These are phyloP conservation scores for Trifolium dubium DNA, from an alignment of 306 rosid species.

Conservation along the genomic window DNA sequence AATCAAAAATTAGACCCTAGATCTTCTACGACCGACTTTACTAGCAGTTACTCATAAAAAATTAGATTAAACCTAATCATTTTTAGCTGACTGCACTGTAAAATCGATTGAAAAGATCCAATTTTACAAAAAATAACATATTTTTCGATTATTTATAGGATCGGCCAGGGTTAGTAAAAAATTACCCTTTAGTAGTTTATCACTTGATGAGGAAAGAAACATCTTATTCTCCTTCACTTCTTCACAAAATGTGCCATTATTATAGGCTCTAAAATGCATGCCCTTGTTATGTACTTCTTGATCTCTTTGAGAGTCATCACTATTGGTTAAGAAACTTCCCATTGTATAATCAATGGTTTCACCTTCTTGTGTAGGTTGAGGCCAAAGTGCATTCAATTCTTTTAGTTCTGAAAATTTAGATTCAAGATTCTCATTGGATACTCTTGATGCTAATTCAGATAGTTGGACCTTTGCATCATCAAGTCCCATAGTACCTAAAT, in stretches of 20 bases:
- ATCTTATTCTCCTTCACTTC: constrained; percentile 43
- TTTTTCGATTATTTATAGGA: not conserved
- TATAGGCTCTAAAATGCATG: constrained; percentile 44
- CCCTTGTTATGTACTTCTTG: constrained; percentile 47
- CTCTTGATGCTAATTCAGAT: constrained; percentile 75
- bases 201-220: constrained; percentile 46
- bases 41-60: too few species aligned
- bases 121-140: not conserved
- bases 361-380: constrained; percentile 49
- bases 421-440: constrained; percentile 61
- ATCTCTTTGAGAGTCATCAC: constrained; percentile 62
- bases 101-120: not conserved
- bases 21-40: too few species aligned
- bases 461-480: constrained; percentile 83
- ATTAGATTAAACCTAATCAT: too few species aligned
- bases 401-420: constrained; percentile 37
- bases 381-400: constrained; percentile 45
- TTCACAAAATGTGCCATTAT: constrained; percentile 44
- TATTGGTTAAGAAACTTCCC: constrained; percentile 63
- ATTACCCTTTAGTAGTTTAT: constrained; percentile 38
- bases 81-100: not conserved
- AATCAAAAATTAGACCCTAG: too few species aligned
- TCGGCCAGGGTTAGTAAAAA: not conserved
- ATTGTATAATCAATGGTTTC: constrained; percentile 58
- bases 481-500: constrained; percentile 62